Percentiles rank a stretch among this genome's conserved stretches.
Evolutionary conservation across 2,329 filamentous ascomycete species (phyloP).

Genomic region (Xylariaceae sp.): DNA sequence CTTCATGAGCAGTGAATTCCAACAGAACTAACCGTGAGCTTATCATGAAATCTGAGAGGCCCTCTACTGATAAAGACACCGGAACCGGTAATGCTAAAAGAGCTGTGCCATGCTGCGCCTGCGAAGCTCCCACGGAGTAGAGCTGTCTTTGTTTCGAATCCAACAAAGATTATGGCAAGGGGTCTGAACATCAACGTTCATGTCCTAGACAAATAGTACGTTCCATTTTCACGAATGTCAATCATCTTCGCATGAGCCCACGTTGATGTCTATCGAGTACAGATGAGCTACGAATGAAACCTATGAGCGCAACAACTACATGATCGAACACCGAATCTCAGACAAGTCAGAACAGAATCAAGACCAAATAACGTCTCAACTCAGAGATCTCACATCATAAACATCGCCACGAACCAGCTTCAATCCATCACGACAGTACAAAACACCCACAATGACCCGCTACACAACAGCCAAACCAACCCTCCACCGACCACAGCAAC

Average conservation of each 20-base stretch:
- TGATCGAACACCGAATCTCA: neutral
- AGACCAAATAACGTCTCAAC: no score
- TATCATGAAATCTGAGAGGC: no score
- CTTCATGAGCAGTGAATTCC: no score
- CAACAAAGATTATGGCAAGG: neutral
- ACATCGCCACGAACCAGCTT: no score
- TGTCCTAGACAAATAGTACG: no score
- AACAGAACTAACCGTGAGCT: no score
- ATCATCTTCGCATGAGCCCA: neutral
- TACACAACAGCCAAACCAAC: neutral
- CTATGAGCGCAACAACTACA: neutral
- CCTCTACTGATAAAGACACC: neutral
- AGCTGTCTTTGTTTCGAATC: neutral
- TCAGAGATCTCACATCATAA: no score
- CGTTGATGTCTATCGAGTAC: neutral
- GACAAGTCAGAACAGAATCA: no score
- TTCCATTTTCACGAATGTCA: no score
- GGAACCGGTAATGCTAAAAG: constrained; percentile 1
- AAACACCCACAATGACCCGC: constrained; percentile 1
- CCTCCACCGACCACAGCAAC: neutral
- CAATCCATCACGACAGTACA: no score
- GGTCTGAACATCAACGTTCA: no score
- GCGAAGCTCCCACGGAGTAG: neutral
- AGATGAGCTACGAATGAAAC: neutral
- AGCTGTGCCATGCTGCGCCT: neutral